Evolutionary conservation across 805 yeast species (phyloP).

Genomic region (Clavispora santaluciae): DNA sequence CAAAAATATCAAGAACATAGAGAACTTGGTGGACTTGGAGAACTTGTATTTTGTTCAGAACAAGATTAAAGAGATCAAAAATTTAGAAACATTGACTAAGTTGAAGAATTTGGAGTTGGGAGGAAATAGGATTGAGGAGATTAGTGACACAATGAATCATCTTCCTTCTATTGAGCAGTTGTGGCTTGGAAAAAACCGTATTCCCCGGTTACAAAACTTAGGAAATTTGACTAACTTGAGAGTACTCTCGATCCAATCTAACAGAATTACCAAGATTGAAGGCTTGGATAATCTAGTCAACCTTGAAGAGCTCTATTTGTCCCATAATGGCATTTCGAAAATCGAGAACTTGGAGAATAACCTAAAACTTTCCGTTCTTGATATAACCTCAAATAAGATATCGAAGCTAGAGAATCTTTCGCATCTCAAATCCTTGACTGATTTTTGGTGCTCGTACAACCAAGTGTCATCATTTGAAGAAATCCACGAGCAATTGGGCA

Average conservation of each 20-base stretch:
- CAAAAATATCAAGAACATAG: constrained; percentile 76
- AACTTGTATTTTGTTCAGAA: constrained; percentile 86
- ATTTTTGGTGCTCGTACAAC: constrained; percentile 90
- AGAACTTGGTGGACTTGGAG: constrained; percentile 54
- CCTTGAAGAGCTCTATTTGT: constrained; percentile 80
- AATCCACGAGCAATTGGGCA: constrained; percentile 59
- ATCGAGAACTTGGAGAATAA: constrained; percentile 78
- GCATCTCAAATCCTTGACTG: constrained; percentile 72
- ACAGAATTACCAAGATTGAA: constrained; percentile 71
- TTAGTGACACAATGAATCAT: constrained; percentile 50
- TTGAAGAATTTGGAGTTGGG: constrained; percentile 81
- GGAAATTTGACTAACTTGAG: constrained; percentile 54
- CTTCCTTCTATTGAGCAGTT: constrained; percentile 62
- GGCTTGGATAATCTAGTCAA: constrained; percentile 69
- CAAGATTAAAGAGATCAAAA: constrained; percentile 67
- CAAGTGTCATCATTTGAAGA: constrained; percentile 63
- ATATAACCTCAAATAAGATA: constrained; percentile 73
- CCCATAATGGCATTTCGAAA: constrained; percentile 73
- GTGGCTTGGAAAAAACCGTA: constrained; percentile 90
- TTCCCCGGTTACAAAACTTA: constrained; percentile 60
- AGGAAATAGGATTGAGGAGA: constrained; percentile 67
- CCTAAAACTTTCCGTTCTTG: constrained; percentile 63
- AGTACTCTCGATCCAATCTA: constrained; percentile 84
- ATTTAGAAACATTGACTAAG: constrained; percentile 50
- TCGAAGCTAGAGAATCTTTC: constrained; percentile 55